Evolutionary conservation across 345 rosid species (phyloP), one percentile per base, ranked within the genome.

Genomic region (Noccaea caerulescens): DNA sequence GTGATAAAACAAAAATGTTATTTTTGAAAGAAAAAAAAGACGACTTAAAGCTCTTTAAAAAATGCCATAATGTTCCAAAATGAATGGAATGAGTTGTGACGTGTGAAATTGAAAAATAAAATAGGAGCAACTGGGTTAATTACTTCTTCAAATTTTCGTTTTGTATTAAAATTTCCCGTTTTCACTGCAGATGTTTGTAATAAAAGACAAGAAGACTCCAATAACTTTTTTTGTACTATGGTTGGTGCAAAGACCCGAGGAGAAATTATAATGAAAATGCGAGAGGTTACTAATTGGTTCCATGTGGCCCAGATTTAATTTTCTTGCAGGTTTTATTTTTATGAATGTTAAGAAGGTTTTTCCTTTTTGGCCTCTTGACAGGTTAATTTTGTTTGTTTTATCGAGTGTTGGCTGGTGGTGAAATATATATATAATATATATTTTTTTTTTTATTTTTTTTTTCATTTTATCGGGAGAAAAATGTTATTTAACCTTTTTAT

Each of bases 11-110:
- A 41, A 23, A 49, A 44, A 10, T 46, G 3, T 14, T 46, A 51
- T 52, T 34, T 1, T 13, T 52, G 20, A 23, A 8, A 39, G 1
- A 66, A 52, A 32, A 11, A 7, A 47, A 53, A 14, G 7, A 10
- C 1, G 36, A 14, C 34, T 27, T 25, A 51, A 23, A 32, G 27
- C 34, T 20, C 23, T 20, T 20, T 20, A 20, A 20, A 16, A 20
- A 36, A 32, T 41, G 68, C 27, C 45, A 41, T 60, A 8, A 10
- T 36, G 45, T 16, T 36, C 66, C 44, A 38, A 12, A 55, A 54
- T 64, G 36, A 10, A 25, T 64, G 71, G 70, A 72, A 51, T 53
- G 52, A 60, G 67, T 60, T 50, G 46, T 44, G 47, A 23, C 37
- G 23, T n/a, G 30, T 34, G 18, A 45, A 46, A 57, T 9, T 18